These are phyloP conservation scores for Venturia aucupariae DNA, from an alignment of 2,329 filamentous ascomycete species.

Conservation along the genomic window DNA sequence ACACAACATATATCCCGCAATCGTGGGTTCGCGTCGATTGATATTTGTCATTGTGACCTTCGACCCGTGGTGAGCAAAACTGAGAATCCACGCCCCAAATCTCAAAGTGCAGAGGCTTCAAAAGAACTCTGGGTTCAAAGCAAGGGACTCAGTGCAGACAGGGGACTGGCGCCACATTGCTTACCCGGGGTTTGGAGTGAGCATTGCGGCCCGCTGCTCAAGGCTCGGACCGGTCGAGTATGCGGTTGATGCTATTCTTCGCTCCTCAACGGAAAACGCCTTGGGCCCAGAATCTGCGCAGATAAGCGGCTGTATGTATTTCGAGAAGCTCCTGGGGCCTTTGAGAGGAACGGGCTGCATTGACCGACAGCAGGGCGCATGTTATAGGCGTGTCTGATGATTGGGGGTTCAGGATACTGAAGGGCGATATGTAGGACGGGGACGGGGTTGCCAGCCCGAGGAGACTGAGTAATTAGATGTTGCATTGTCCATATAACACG, in stretches of 20 bases:
- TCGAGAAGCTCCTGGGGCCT: background rate
- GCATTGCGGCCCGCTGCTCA: background rate
- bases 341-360: background rate
- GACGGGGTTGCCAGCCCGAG: background rate
- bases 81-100: background rate
- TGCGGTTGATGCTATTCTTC: constrained; percentile 2
- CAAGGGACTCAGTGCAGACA: background rate
- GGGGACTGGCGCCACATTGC: background rate
- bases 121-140: background rate
- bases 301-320: background rate
- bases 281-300: background rate
- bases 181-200: background rate
- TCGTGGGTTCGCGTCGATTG: background rate
- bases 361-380: background rate
- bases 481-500: background rate
- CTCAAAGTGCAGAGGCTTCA: background rate
- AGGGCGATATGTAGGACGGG: background rate
- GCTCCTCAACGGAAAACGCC: background rate
- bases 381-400: background rate
- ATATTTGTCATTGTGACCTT: background rate
- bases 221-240: background rate
- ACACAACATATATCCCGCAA: background rate
- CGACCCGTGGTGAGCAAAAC: background rate
- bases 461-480: background rate
- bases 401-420: background rate